These are phyloP conservation scores for Globomyces sp. DNA, from an alignment of 371 early-diverging fungal genomes.

Conservation along the genomic window DNA sequence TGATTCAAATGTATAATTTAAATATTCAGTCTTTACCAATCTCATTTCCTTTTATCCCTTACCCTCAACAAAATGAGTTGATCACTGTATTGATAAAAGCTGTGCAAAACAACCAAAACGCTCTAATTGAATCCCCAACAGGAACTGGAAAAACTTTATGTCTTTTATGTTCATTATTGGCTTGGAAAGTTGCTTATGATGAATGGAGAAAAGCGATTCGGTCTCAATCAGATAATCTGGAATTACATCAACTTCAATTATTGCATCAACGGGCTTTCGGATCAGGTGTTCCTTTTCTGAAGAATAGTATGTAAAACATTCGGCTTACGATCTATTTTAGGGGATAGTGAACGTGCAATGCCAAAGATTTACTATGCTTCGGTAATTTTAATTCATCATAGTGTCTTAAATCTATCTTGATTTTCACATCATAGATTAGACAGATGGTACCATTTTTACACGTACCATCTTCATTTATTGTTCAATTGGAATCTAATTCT, in stretches of 20 bases:
- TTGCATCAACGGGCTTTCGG: slow-evolving; percentile 5
- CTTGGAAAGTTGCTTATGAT: slow-evolving; percentile 54
- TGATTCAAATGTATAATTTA: neutral
- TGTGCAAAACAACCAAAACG: slow-evolving; percentile 31
- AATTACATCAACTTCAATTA: neutral
- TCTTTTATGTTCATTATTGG: slow-evolving; percentile 76
- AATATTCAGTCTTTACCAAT: slow-evolving; percentile 26
- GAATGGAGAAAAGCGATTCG: slow-evolving; percentile 20
- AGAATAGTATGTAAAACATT: neutral
- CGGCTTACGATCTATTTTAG: neutral
- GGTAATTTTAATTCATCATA: slow-evolving; percentile 45
- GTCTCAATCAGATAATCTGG: neutral
- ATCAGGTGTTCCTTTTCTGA: too few species aligned
- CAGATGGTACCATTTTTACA: too few species aligned
- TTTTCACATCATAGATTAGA: too few species aligned
- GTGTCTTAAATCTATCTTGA: too few species aligned
- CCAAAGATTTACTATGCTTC: slow-evolving; percentile 34
- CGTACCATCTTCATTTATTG: too few species aligned
- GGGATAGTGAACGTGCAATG: neutral
- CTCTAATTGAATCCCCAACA: slow-evolving; percentile 73
- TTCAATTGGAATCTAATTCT: too few species aligned
- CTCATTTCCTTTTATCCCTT: slow-evolving; percentile 52
- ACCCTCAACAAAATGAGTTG: slow-evolving; percentile 47
- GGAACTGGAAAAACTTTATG: slow-evolving; percentile 91
- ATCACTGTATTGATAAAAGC: slow-evolving; percentile 48